These are phyloP conservation scores for Oryza glumipatula DNA, from an alignment of 176 grass and related monocot species.

Conservation along the genomic window DNA sequence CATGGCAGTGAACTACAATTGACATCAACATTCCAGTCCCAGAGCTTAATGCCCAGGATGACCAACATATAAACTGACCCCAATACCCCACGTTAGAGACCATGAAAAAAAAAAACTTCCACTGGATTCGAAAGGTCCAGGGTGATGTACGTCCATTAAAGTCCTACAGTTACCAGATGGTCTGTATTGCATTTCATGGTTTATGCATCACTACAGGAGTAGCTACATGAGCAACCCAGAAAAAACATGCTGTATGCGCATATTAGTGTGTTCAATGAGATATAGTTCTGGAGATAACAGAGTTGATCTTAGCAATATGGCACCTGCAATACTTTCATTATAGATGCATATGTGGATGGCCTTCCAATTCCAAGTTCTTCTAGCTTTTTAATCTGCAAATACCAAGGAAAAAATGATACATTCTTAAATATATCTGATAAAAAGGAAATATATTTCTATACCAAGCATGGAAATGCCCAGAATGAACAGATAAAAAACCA, in stretches of 20 bases:
- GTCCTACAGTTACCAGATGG: background rate
- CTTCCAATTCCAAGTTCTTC: constrained; percentile 99
- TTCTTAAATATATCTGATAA: constrained; percentile 23
- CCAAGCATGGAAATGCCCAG: constrained; percentile 14
- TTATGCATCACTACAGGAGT: background rate
- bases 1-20: too few species aligned
- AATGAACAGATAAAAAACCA: constrained; percentile 36
- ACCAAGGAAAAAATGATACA: constrained; percentile 1
- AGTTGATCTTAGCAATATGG: constrained; percentile 6
- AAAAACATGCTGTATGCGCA: background rate
- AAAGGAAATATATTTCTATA: constrained; percentile 14
- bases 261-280: background rate
- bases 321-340: constrained; percentile 96
- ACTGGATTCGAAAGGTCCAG: constrained; percentile 5
- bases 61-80: background rate
- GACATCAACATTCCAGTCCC: too few species aligned
- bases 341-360: constrained; percentile 90
- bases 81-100: background rate
- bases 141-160: background rate
- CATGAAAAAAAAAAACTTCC: background rate
- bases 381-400: constrained; percentile 88
- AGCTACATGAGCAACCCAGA: constrained; percentile 4
- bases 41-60: background rate
- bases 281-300: constrained; percentile 23
- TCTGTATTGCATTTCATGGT: background rate